Conservation (phyloP, 1,139 yeast genomes). For the Taiozyma sp. region DNA sequence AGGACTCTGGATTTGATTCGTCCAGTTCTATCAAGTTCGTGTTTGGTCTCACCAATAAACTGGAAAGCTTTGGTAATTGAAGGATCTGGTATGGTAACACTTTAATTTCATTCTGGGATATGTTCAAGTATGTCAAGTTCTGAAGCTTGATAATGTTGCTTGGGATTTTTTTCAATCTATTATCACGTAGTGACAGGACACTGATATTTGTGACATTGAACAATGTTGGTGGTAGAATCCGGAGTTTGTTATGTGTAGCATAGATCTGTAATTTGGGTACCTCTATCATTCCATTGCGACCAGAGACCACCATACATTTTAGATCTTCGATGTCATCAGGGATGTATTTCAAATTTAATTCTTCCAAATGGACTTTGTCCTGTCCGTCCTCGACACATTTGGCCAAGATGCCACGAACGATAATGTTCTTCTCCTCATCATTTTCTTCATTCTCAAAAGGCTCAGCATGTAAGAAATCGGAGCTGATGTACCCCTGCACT, state of each 20-base stretch:
- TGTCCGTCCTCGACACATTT: conserved; percentile 30
- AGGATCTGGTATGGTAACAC: conserved; percentile 54
- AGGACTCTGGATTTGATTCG: conserved; percentile 13
- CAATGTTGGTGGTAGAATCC: conserved; percentile 44
- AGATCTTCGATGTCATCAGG: conserved; percentile 57
- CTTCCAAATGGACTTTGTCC: conserved; percentile 38
- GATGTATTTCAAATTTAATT: conserved; percentile 36
- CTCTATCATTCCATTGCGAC: conserved; percentile 30
- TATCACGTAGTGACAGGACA: conserved; percentile 52
- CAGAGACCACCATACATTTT: conserved; percentile 41
- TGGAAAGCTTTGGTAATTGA: conserved; percentile 36
- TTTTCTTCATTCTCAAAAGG: conserved; percentile 3
- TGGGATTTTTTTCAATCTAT: conserved; percentile 46
- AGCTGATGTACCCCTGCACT: conserved; percentile 20
- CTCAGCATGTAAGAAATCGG: conserved; percentile 16
- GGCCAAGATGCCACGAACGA: conserved; percentile 18
- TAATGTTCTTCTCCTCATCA: conserved; percentile 13
- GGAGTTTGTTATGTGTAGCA: conserved; percentile 46
- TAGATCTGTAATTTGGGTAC: conserved; percentile 41
- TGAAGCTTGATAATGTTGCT: conserved; percentile 43
- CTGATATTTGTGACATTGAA: conserved; percentile 46
- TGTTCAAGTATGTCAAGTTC: conserved; percentile 43
- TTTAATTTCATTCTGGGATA: conserved; percentile 47
- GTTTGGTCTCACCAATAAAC: conserved; percentile 49
- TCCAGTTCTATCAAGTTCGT: conserved; percentile 27